phyloP scores from a whole-genome alignment of 345 rosid species.

The Citrus medica region DNA sequence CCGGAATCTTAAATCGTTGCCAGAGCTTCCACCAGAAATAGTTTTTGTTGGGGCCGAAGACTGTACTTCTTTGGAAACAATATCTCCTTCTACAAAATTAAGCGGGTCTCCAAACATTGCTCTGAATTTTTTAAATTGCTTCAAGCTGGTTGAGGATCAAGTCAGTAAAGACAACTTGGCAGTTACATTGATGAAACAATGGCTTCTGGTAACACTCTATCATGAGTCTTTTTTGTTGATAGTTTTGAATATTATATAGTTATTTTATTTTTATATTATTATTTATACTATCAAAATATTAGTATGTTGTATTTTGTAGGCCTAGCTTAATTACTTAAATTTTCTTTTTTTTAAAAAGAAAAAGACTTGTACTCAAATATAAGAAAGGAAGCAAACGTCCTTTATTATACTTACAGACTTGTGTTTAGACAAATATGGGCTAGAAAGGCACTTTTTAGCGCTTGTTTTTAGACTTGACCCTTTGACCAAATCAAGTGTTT shows the following conservation, averaged over 20 bases:
- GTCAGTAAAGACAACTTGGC: neutral
- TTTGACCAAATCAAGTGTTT: too few relatives aligned
- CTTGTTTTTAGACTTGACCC: too few relatives aligned
- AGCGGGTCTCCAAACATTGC: neutral
- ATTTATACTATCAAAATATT: neutral
- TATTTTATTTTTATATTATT: neutral
- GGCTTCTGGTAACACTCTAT: neutral
- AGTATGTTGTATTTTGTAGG: neutral
- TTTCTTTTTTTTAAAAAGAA: too few relatives aligned
- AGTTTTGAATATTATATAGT: neutral
- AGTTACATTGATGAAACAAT: neutral
- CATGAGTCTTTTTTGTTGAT: neutral
- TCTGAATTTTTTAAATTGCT: slow-evolving; percentile 3
- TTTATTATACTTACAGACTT: too few relatives aligned
- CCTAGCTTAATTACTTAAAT: neutral
- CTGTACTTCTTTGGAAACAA: slow-evolving; percentile 10
- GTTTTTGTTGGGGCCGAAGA: neutral
- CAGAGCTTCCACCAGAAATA: slow-evolving; percentile 15
- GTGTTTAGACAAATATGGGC: too few relatives aligned
- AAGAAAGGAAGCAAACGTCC: too few relatives aligned
- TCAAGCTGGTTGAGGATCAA: neutral
- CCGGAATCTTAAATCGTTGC: neutral
- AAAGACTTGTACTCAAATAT: too few relatives aligned
- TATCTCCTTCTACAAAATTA: neutral
- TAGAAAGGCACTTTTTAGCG: too few relatives aligned